A percentile compares a stretch with the other conserved stretches of the same genome.
phyloP scores from a whole-genome alignment of 2,329 filamentous ascomycete species.

The Diaporthe humulicola region DNA sequence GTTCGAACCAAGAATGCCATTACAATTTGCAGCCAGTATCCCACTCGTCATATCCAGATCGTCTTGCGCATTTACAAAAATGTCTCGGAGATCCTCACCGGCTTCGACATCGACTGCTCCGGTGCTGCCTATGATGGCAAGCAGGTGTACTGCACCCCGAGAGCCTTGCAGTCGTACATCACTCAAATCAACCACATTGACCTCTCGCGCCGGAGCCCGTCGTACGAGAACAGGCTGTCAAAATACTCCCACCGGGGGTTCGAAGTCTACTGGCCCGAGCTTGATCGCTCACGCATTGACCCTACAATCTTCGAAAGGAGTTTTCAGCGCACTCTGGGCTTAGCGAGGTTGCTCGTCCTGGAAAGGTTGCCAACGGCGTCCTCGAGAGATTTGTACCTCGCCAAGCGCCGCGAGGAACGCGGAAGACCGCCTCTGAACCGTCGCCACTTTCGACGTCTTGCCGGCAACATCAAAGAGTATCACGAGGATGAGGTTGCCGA shows the following conservation, averaged over 20 bases:
- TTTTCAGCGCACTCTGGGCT: constrained; percentile 80
- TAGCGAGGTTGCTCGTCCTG: constrained; percentile 83
- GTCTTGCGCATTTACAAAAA: constrained; percentile 89
- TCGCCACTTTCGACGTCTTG: constrained; percentile 53
- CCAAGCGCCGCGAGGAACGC: constrained; percentile 78
- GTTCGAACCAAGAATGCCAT: constrained; percentile 89
- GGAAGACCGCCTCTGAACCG: constrained; percentile 73
- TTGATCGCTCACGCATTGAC: constrained; percentile 82
- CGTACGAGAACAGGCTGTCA: constrained; percentile 87
- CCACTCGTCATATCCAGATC: constrained; percentile 84
- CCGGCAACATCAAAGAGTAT: constrained; percentile 81
- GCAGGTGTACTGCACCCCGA: constrained; percentile 83
- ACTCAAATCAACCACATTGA: constrained; percentile 88
- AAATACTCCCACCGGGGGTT: constrained; percentile 90
- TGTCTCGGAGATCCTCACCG: constrained; percentile 85
- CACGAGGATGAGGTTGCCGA: constrained; percentile 87
- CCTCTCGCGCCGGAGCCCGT: constrained; percentile 82
- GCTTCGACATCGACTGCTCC: constrained; percentile 89
- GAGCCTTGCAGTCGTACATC: constrained; percentile 83
- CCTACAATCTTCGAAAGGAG: constrained; percentile 90
- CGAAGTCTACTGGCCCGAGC: constrained; percentile 82
- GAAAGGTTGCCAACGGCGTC: constrained; percentile 80
- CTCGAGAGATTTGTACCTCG: constrained; percentile 78
- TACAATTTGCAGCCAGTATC: constrained; percentile 85
- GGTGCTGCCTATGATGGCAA: constrained; percentile 85